Base-by-base conservation (phyloP, 208 protist genomes). In the Acanthamoeba healyi region DNA sequence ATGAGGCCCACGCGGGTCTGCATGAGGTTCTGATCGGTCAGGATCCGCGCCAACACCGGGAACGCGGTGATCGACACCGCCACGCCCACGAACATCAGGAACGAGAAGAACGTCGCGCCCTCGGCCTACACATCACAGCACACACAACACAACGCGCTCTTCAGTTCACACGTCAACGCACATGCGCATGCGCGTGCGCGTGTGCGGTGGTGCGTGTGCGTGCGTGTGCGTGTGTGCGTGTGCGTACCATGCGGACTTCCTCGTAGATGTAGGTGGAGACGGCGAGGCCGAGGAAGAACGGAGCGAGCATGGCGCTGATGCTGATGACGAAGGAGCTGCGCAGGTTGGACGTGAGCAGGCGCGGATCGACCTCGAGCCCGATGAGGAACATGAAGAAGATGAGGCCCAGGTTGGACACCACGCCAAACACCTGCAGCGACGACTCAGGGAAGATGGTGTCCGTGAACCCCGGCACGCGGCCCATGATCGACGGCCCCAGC, bases 51-150 rank as follows among this genome's bases (percentile, higher is more conserved):
- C 5, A 97, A 61, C 4, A 97, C 96, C 15, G 96, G 96, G 70
- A 97, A 97, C 1, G 96, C 96, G 29, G 96, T 97, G 65, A 97
- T 97, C 7, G 95, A 96, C 42, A 96, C 92, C 40, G 95, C 95
- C 49, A 97, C 96, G 77, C 93, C 94, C 32, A 96, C 58, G 72
- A 97, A 97, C 15, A 96, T 38, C 32, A 77, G 70, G 74, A 97
- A 97, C 9, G 95, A 61, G 34, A 84, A 65, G 44, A 96, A 96
- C 0, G 65, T 54, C 29, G 88, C 34, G 9, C 4, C 15, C 0
- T 74, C 26, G 26, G 6, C 63, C 61, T 70, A 24, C 24, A 1
- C n/a, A 70, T 24, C 5, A 22, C 61, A 2, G 61, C n/a, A n/a
- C n/a, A n/a, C n/a, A n/a, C n/a, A n/a, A n/a, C n/a, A n/a, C n/a